A percentile compares a stretch with the other conserved stretches of the same genome.
These are phyloP conservation scores for Pecoramyces ruminantium DNA, from an alignment of 192 early-diverging fungal species.

Conservation along the genomic window DNA sequence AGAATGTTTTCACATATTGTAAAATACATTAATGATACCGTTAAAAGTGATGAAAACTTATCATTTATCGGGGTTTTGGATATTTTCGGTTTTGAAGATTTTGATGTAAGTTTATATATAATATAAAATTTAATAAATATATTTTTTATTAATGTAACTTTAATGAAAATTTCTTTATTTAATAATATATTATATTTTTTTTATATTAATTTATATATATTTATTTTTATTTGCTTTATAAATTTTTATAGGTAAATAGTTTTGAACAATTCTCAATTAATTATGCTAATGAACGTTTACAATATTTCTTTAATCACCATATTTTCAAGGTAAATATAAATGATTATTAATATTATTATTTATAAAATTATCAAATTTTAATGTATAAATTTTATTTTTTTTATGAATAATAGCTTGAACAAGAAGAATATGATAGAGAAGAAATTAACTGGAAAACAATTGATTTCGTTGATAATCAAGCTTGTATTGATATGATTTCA, in stretches of 20 bases:
- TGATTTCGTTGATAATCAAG: conserved; percentile 25
- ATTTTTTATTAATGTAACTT: no score
- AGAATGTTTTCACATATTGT: not conserved
- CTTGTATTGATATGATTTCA: conserved; percentile 27
- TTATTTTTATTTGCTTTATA: no score
- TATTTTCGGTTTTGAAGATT: conserved; percentile 39
- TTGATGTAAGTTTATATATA: not conserved
- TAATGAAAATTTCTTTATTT: no score
- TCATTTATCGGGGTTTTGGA: conserved; percentile 34
- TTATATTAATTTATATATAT: no score
- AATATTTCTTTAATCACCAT: conserved; percentile 35
- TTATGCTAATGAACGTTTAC: conserved; percentile 29
- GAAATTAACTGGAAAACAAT: conserved; percentile 34
- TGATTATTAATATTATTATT: not conserved
- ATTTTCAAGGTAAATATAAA: conserved; percentile 40
- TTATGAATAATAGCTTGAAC: not conserved
- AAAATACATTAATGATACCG: not conserved
- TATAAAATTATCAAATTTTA: not conserved
- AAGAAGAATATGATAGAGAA: conserved; percentile 26
- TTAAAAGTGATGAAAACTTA: conserved; percentile 6
- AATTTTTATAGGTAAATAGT: conserved; percentile 22
- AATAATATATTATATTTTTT: no score
- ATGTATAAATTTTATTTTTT: not conserved
- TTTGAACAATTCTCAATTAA: conserved; percentile 39
- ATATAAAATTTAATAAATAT: no score